phyloP scores from a whole-genome alignment of 805 yeast genomes.

The Ogataea saltuana region DNA sequence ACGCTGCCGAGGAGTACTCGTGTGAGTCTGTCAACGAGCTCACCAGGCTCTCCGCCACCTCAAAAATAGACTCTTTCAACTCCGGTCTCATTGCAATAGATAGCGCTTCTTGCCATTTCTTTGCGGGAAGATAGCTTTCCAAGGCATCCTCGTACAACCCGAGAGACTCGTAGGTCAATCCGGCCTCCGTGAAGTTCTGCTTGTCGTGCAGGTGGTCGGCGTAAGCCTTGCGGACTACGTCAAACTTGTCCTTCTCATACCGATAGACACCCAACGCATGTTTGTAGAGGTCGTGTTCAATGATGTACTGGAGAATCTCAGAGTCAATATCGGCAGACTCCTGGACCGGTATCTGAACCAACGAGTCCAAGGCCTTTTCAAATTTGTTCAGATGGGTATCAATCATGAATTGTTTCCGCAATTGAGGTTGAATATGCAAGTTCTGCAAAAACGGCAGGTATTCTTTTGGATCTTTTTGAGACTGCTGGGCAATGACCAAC shows the following conservation, averaged over 20 bases:
- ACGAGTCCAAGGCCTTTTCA: slow-evolving; percentile 67
- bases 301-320: slow-evolving; percentile 70
- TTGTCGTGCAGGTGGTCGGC: slow-evolving; percentile 61
- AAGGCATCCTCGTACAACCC: slow-evolving; percentile 59
- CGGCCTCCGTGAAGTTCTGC: slow-evolving; percentile 73
- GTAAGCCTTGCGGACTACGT: slow-evolving; percentile 54
- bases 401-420: slow-evolving; percentile 71
- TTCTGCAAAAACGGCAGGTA: slow-evolving; percentile 88
- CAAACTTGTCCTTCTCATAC: slow-evolving; percentile 55
- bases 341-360: slow-evolving; percentile 49
- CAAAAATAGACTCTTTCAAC: slow-evolving; percentile 41
- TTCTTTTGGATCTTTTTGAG: slow-evolving; percentile 97
- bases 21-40: slow-evolving; percentile 64
- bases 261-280: slow-evolving; percentile 64
- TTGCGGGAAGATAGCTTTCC: slow-evolving; percentile 66
- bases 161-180: slow-evolving; percentile 70
- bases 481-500: slow-evolving; percentile 86
- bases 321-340: slow-evolving; percentile 39
- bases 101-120: slow-evolving; percentile 85
- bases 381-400: slow-evolving; percentile 74
- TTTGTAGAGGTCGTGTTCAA: slow-evolving; percentile 67
- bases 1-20: slow-evolving; percentile 78
- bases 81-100: slow-evolving; percentile 50
- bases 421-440: slow-evolving; percentile 63
- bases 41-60: slow-evolving; percentile 61